These are phyloP conservation scores for Nakazawaea molendinolei DNA, from an alignment of 805 yeast genomes.

Conservation along the genomic window DNA sequence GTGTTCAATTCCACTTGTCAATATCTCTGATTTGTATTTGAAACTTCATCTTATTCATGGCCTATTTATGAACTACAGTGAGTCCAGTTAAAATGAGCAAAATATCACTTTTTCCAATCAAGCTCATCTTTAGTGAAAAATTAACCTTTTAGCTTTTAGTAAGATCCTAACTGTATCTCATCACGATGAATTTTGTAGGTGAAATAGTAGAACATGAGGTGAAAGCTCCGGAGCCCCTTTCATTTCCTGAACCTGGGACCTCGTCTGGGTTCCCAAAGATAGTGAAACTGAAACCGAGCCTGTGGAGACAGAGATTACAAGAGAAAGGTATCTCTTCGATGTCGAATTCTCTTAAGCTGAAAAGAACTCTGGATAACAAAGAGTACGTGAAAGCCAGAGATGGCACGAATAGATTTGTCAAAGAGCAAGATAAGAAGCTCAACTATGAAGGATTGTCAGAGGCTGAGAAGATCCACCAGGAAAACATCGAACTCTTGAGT, in stretches of 20 bases:
- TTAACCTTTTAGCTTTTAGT: too few relatives aligned
- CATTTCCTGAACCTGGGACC: slow-evolving; percentile 14
- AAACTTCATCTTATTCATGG: too few relatives aligned
- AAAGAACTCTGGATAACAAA: slow-evolving; percentile 4
- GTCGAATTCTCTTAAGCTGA: slow-evolving; percentile 15
- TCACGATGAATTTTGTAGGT: slow-evolving; percentile 57
- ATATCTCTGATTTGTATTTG: too few relatives aligned
- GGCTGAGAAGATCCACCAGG: slow-evolving; percentile 69
- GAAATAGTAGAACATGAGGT: slow-evolving; percentile 65
- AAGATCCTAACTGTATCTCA: too few relatives aligned
- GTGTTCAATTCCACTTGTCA: too few relatives aligned
- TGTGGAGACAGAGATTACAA: slow-evolving; percentile 41
- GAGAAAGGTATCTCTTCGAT: slow-evolving; percentile 25
- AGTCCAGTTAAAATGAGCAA: too few relatives aligned
- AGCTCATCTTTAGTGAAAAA: too few relatives aligned
- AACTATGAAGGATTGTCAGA: slow-evolving; percentile 36
- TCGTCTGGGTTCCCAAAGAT: slow-evolving; percentile 32
- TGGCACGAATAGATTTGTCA: slow-evolving; percentile 14
- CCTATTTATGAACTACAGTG: too few relatives aligned
- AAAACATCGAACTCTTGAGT: slow-evolving; percentile 57
- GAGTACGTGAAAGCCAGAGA: not conserved
- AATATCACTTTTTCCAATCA: too few relatives aligned
- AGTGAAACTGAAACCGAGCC: slow-evolving; percentile 32
- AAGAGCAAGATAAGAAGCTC: slow-evolving; percentile 12
- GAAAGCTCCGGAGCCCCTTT: slow-evolving; percentile 28